phyloP scores from a whole-genome alignment of 2,329 filamentous ascomycete species.

The Ustilaginoidea virens region DNA sequence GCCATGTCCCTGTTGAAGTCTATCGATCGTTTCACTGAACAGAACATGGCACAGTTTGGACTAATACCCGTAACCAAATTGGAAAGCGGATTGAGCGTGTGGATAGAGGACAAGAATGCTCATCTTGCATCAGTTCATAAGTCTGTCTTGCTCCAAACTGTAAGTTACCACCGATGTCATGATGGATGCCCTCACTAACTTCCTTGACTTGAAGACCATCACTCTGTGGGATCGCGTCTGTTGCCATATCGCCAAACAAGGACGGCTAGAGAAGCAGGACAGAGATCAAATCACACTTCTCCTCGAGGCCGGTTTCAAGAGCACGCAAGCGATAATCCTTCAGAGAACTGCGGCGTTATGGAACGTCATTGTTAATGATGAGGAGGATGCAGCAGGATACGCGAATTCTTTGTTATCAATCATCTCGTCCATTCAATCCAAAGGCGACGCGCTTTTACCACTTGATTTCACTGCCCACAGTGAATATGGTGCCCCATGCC shows the following conservation, averaged over 20 bases:
- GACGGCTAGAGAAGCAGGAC: conserved; percentile 24
- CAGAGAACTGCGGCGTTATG: conserved; percentile 40
- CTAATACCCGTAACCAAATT: conserved; percentile 38
- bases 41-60: conserved; percentile 1
- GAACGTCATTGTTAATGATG: conserved; percentile 53
- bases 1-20: conserved; percentile 11
- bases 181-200: conserved; percentile 11
- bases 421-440: conserved; percentile 42
- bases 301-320: conserved; percentile 40
- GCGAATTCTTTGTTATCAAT: conserved; percentile 47
- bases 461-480: conserved; percentile 23
- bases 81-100: too few relatives aligned
- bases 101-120: too few relatives aligned
- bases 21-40: conserved; percentile 23
- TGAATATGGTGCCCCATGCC: conserved; percentile 25
- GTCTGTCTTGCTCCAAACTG: conserved; percentile 18
- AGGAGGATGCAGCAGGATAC: conserved; percentile 44
- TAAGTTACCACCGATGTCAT: conserved; percentile 17
- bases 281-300: conserved; percentile 38
- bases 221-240: conserved; percentile 35
- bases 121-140: too few relatives aligned
- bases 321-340: conserved; percentile 38
- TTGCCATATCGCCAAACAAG: conserved; percentile 18
- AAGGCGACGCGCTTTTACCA: conserved; percentile 31
- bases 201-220: not conserved